Conservation (phyloP, 768 basidiomycete species). For the Tephrocybe sp. region DNA sequence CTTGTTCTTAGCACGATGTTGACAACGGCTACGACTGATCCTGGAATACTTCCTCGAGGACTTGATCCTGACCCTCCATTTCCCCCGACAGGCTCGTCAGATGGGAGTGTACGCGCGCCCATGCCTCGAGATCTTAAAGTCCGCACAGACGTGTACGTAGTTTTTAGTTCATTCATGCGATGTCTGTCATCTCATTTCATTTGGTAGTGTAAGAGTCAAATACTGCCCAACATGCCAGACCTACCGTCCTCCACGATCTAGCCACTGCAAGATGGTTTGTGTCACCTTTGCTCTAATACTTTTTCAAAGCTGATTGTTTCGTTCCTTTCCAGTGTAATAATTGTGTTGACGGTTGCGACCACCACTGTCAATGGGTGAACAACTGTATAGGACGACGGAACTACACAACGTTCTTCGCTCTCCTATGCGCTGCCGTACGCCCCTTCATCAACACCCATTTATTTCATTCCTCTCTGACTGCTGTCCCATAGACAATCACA, state of each 20-base stretch:
- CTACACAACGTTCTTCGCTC: slow-evolving; percentile 89
- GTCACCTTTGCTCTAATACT: not conserved
- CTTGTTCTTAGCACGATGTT: slow-evolving; percentile 76
- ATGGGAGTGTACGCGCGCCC: slow-evolving; percentile 59
- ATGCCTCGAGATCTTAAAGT: slow-evolving; percentile 83
- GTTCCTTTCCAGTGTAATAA: slow-evolving; percentile 77
- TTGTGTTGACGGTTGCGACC: slow-evolving; percentile 94
- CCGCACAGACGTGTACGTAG: slow-evolving; percentile 67
- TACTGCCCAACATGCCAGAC: slow-evolving; percentile 92
- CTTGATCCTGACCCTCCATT: slow-evolving; percentile 86
- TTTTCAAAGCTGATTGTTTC: slow-evolving; percentile 1
- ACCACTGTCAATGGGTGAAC: slow-evolving; percentile 91
- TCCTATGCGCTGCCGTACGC: slow-evolving; percentile 76
- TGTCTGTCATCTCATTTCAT: slow-evolving; percentile 3
- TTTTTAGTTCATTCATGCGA: not conserved
- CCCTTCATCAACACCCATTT: slow-evolving; percentile 9
- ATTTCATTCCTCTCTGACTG: not conserved
- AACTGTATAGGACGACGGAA: slow-evolving; percentile 95
- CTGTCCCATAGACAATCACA: slow-evolving; percentile 54
- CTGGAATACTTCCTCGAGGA: slow-evolving; percentile 87
- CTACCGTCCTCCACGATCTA: slow-evolving; percentile 91
- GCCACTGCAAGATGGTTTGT: slow-evolving; percentile 91
- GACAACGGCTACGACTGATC: slow-evolving; percentile 75
- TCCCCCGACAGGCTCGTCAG: slow-evolving; percentile 57
- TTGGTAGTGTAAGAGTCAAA: slow-evolving; percentile 78